Evolutionary conservation across 2,329 filamentous ascomycete genomes (phyloP).

Genomic region (Fusarium begoniae): DNA sequence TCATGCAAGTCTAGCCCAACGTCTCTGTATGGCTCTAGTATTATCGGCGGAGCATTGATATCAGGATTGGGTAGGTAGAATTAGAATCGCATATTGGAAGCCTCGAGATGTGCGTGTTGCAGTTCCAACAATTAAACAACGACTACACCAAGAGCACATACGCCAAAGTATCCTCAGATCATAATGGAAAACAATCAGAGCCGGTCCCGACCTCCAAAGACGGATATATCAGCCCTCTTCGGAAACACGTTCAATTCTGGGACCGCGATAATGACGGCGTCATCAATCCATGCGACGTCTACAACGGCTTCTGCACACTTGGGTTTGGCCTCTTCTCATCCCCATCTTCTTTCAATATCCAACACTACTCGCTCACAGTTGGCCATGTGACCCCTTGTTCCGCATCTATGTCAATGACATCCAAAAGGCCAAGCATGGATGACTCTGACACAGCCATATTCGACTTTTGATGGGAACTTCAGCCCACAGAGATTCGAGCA

Average conservation of each 20-base stretch:
- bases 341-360: constrained; percentile 57
- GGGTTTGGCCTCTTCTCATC: constrained; percentile 54
- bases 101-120: neutral
- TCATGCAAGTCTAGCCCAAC: neutral
- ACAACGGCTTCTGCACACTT: constrained; percentile 51
- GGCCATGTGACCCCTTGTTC: constrained; percentile 45
- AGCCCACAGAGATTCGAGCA: constrained; percentile 59
- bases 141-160: neutral
- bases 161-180: neutral
- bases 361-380: constrained; percentile 47
- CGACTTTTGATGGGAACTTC: constrained; percentile 59
- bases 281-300: constrained; percentile 52
- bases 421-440: constrained; percentile 54
- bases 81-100: constrained; percentile 9
- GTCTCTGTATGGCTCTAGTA: neutral
- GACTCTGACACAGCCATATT: constrained; percentile 58
- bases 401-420: constrained; percentile 51
- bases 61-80: neutral
- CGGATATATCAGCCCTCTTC: too few species aligned
- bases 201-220: too few species aligned
- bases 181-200: too few species aligned
- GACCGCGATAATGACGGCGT: constrained; percentile 52
- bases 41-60: constrained; percentile 2
- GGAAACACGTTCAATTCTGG: constrained; percentile 55
- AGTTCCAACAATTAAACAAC: neutral